These are phyloP conservation scores for Multifurca ochricompacta DNA, from an alignment of 768 basidiomycete species.

Conservation along the genomic window DNA sequence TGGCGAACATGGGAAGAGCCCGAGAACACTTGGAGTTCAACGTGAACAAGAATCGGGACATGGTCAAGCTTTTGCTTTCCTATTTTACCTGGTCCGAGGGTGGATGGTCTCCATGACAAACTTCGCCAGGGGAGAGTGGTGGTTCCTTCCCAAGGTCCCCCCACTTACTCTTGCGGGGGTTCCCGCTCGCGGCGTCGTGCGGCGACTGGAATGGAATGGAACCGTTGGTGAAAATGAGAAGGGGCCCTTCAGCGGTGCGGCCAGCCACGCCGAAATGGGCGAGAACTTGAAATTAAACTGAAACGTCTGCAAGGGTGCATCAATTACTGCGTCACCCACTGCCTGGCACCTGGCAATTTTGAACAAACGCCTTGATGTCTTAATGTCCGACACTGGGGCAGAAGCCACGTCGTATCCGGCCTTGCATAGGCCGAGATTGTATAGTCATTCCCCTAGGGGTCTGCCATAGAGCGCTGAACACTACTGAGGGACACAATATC, in stretches of 20 bases:
- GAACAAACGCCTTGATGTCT: neutral
- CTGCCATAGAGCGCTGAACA: neutral
- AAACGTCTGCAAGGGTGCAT: neutral
- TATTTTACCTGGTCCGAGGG: too few species aligned
- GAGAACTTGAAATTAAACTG: neutral
- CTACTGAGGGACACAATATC: neutral
- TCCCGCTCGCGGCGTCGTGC: neutral
- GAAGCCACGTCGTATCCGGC: conserved; percentile 1
- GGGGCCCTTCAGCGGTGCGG: neutral
- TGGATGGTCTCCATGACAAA: neutral
- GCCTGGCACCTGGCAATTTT: neutral
- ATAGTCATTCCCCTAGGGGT: neutral
- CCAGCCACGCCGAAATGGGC: neutral
- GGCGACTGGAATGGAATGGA: neutral
- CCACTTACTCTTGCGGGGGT: neutral
- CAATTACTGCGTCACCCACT: neutral
- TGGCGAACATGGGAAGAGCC: neutral
- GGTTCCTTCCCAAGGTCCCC: neutral
- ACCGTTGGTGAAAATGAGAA: neutral
- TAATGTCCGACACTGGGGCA: neutral
- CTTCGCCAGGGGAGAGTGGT: neutral
- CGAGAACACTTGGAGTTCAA: neutral
- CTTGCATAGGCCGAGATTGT: neutral
- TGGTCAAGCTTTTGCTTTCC: neutral
- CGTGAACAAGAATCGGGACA: neutral